Evolutionary conservation across 2,329 filamentous ascomycete species (phyloP), one percentile per base, ranked within the genome.

Genomic region (Aureobasidium vineae): DNA sequence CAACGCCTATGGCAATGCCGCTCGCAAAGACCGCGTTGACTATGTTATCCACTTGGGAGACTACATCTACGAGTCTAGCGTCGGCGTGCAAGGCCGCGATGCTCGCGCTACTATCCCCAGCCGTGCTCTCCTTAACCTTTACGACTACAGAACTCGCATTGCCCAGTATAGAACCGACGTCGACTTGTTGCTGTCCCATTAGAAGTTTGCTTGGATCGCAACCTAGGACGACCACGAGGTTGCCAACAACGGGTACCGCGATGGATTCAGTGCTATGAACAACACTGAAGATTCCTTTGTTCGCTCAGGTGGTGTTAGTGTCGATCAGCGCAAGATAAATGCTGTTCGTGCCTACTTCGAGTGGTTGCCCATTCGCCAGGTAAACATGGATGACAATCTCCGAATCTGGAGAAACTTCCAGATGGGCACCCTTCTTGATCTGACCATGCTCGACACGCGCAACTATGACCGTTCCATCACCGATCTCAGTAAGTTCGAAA

Each of bases 321-420:
- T 90, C 19, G 88, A 90, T 70, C 85, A 89, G 73, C 83, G 88
- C 69, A 91, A 90, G 78, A 86, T 89, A 81, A 89, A 90, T 65
- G 88, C 88, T 1, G 88, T 91, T 1, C 81, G 88, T 40, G 87
- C 88, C 3, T 89, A 89, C 71, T 89, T 89, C 67, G 87, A 89
- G 73, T 88, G 85, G 75, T 84, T 85, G 82, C 84, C 84, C 1
- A 83, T 85, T 68, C 79, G 84, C 69, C 86, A 89, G 74, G 82
- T 87, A 2, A 86, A 88, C 63, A 84, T 90, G 78, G 88, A 90
- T 69, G 88, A 90, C 74, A 87, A 86, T 66, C 80, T 90, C n/a
- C 84, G 88, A 10, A 84, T 90, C 72, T 90, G 88, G 88, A 80
- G 88, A 63, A 82, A 79, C 59, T 90, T 90, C 77, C 80, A 84